Base-by-base conservation (phyloP, 768 basidiomycete genomes). In the Trametes maxima region DNA sequence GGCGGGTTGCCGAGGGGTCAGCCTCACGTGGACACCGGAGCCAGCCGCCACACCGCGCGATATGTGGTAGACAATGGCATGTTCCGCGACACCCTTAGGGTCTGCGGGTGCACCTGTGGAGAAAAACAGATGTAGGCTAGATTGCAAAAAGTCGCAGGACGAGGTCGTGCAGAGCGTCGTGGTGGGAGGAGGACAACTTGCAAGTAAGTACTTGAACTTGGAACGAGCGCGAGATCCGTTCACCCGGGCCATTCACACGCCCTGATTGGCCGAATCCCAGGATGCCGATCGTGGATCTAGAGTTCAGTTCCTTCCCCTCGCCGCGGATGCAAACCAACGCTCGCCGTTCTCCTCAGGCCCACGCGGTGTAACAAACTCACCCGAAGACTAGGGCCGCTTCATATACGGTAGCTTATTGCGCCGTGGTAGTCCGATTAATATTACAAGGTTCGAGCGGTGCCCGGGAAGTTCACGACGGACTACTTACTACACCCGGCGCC, bases 1-100 rank as follows among this genome's bases (percentile, higher is more conserved):
- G 46, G 22, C 13, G 19, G 45, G 24, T 57, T 37, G n/a, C 56
- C 47, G 48, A 58, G 57, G 48, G 48, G 57, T 21, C 48, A 21
- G 13, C 40, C 57, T 58, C 57, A 58, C 57, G 57, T 58, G 57
- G 25, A 21, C 49, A 28, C 28, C 57, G 57, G 57, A 50, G 25
- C 49, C 37, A 44, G 11, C 37, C 39, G 28, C 55, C 39, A 22
- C 11, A 17, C 19, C 22, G 14, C 13, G 21, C 28, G 19, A 3
- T 36, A n/a, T 55, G 43, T 36, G 43, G 37, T 36, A n/a, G 17
- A 36, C 16, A 22, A 40, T 53, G 52, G 1, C 12, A 36, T 10
- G 48, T 33, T 36, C 28, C 22, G 22, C 21, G 46, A 22, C 46
- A 47, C 6, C 12, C 14, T 7, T 33, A 33, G 8, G 28, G 8